Percentiles rank a stretch among this genome's conserved stretches.
phyloP scores from a whole-genome alignment of 495 filamentous ascomycete genomes.

The Venustampulla echinocandica region DNA sequence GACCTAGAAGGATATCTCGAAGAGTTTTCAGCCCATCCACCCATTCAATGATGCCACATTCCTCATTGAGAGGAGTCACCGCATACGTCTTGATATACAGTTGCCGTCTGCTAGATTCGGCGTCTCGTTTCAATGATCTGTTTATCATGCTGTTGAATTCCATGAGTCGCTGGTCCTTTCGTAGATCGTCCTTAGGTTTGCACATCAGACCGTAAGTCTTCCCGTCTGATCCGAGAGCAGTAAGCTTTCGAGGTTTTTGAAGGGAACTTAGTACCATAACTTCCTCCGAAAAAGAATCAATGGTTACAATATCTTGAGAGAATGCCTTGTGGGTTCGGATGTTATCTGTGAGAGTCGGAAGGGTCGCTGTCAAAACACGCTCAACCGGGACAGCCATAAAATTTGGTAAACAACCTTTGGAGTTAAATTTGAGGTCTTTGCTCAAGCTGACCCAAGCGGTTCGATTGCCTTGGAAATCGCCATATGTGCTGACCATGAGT shows the following conservation, averaged over 20 bases:
- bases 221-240: conserved; percentile 80
- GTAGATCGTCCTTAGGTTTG: conserved; percentile 96
- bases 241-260: conserved; percentile 86
- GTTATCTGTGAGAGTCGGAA: conserved; percentile 66
- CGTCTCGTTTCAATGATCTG: conserved; percentile 79
- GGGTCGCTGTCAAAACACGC: conserved; percentile 67
- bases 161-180: conserved; percentile 96
- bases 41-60: conserved; percentile 97
- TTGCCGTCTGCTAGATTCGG: conserved; percentile 75
- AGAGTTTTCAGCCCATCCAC: conserved; percentile 92
- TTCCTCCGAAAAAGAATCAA: conserved; percentile 65
- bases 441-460: conserved; percentile 58
- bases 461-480: conserved; percentile 58
- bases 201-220: conserved; percentile 80
- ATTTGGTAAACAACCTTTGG: conserved; percentile 68
- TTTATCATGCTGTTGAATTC: conserved; percentile 99
- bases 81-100: conserved; percentile 91
- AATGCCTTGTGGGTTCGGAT: conserved; percentile 75
- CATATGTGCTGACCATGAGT: conserved; percentile 67
- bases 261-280: conserved; percentile 85
- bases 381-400: conserved; percentile 82
- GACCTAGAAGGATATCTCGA: conserved; percentile 76
- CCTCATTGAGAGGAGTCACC: conserved; percentile 93
- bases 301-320: conserved; percentile 47
- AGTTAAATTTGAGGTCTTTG: conserved; percentile 72